Evolutionary conservation across 139 green algal genomes (phyloP).

Genomic region (Chlorella ohadii): DNA sequence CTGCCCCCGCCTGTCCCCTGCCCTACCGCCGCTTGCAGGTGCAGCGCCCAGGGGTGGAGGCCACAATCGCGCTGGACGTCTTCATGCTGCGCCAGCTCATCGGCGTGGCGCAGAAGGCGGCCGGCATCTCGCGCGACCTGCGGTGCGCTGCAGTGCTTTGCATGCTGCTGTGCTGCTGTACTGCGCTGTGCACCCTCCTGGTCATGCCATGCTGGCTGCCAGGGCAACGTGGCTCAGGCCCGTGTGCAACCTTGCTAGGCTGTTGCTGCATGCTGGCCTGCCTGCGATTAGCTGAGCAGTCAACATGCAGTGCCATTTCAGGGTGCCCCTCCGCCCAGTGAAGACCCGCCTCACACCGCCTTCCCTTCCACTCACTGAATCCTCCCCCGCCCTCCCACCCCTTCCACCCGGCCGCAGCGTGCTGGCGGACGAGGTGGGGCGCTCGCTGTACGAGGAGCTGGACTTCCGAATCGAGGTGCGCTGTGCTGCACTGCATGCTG

Average conservation of each 20-base stretch:
- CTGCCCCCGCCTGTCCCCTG: too few species aligned
- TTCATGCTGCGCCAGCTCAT: slow-evolving; percentile 35
- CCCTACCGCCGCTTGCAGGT: slow-evolving; percentile 40
- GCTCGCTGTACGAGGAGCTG: slow-evolving; percentile 90
- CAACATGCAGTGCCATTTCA: too few species aligned
- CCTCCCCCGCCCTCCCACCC: background rate
- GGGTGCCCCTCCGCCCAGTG: too few species aligned
- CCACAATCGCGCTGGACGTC: slow-evolving; percentile 41
- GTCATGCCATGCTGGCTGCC: too few species aligned
- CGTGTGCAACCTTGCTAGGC: too few species aligned
- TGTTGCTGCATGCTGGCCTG: too few species aligned
- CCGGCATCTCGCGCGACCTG: slow-evolving; percentile 39
- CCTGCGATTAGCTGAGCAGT: too few species aligned
- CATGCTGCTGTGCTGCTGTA: too few species aligned
- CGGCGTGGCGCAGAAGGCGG: slow-evolving; percentile 37
- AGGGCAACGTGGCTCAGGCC: too few species aligned
- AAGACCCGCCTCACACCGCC: background rate
- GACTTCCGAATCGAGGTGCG: slow-evolving; percentile 87
- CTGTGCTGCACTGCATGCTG: too few species aligned
- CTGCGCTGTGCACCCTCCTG: too few species aligned
- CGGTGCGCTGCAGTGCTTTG: background rate
- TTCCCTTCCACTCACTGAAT: background rate
- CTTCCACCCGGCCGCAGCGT: background rate
- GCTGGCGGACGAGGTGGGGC: slow-evolving; percentile 92
- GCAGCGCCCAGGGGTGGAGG: slow-evolving; percentile 49